Percentiles rank a stretch among this genome's conserved stretches.
These are phyloP conservation scores for Halophytophthora polymorphica DNA, from an alignment of 352 stramenopile genomes.

Conservation along the genomic window DNA sequence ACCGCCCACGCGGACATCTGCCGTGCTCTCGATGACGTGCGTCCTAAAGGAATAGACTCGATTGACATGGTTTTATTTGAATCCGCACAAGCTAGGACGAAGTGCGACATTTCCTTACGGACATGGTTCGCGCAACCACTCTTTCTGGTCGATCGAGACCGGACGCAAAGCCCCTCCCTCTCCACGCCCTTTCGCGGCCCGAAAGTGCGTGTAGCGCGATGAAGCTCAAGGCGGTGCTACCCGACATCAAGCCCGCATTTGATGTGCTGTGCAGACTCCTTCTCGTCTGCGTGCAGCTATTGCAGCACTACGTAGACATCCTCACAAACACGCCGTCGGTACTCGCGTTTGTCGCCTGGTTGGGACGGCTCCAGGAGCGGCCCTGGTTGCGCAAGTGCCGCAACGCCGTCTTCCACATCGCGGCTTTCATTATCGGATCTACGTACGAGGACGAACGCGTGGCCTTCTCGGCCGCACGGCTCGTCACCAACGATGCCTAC, in stretches of 20 bases:
- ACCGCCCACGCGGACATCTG: no score
- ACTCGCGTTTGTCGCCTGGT: conserved; percentile 2
- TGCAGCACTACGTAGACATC: conserved; percentile 1
- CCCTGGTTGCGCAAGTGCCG: conserved; percentile 19
- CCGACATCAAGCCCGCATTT: neutral
- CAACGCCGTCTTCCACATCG: conserved; percentile 20
- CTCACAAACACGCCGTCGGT: conserved; percentile 7
- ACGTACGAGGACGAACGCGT: conserved; percentile 41
- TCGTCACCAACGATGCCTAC: conserved; percentile 65
- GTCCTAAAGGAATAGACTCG: no score
- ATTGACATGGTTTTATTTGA: no score
- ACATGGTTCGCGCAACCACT: no score
- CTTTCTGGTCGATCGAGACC: no score
- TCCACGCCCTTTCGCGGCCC: no score
- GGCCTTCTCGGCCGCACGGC: conserved; percentile 36
- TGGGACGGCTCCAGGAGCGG: conserved; percentile 4
- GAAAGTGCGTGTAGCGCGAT: neutral
- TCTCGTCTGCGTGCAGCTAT: neutral
- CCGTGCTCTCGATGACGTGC: no score
- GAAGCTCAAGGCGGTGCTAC: conserved; percentile 1
- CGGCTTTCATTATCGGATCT: conserved; percentile 40
- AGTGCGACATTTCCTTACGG: no score
- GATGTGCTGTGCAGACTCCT: conserved; percentile 1
- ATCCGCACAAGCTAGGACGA: no score
- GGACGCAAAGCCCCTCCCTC: no score